Base-by-base conservation (phyloP, 164 flowering plant genomes). In the Dillenia suffruticosa region DNA sequence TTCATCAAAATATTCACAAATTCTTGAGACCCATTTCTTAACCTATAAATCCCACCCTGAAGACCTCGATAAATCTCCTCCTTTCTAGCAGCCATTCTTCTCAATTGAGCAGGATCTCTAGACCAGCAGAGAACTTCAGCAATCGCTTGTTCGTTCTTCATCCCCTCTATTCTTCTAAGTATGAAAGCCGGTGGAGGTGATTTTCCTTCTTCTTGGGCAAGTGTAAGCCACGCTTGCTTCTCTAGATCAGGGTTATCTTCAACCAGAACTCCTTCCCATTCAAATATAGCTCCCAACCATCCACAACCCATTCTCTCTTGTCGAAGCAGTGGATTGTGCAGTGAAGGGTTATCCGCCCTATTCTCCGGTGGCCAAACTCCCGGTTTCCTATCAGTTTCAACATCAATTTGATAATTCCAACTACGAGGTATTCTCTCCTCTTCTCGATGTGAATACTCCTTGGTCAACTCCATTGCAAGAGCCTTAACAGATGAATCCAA, bases 51-150 rank as follows among this genome's bases (percentile, higher is more conserved):
- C 58, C 96, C 96, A 59, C 97, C 93, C 54, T 82, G 92, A 57
- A 91, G 62, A 43, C 79, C 77, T 60, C 82, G 87, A 64, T 87
- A 83, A 59, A 94, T 91, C 59, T 89, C 95, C 72, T 94, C 99
- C 76, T 74, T 91, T 57, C 96, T 73, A 12, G 79, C 57, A 46
- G 90, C 89, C 86, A 94, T 68, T 68, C 96, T 80, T 65, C 79
- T 80, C 63, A 88, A 5, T 56, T 85, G 74, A 9, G 76, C 57
- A 0, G 88, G 89, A 64, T 94, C 96, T 70, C 99, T 80, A 0
- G 99, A 87, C 99, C 99, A 94, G 70, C 97, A 94, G 10, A 94
- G 84, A 56, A 89, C 95, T 69, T 91, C 99, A 10, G 97, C 85
- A 14, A 94, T 85, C 0, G 96, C 99, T 63, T 94, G 99, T 57